Evolutionary conservation across 73 alveolate species (phyloP).

Genomic region (Breviolum minutum): DNA sequence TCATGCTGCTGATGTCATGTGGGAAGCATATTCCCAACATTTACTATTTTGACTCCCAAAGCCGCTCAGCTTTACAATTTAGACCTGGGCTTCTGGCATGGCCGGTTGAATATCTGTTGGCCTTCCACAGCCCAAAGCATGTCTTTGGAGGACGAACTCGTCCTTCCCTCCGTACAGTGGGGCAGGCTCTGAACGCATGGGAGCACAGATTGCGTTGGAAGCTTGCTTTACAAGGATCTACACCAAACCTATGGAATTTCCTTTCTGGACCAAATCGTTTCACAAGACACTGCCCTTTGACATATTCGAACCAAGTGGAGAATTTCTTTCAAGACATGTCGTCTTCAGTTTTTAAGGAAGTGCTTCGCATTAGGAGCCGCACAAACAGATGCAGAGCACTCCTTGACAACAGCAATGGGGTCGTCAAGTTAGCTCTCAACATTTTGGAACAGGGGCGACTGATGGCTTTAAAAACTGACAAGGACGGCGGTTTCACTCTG

Average conservation of each 20-base stretch:
- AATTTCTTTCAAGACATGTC: too few species aligned
- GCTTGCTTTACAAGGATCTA: neutral
- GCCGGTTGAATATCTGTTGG: neutral
- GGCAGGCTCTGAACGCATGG: neutral
- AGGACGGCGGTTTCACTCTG: too few species aligned
- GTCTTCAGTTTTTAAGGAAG: too few species aligned
- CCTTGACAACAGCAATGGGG: too few species aligned
- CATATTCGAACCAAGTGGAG: too few species aligned
- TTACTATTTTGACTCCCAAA: neutral
- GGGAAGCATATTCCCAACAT: neutral
- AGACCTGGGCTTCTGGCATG: neutral
- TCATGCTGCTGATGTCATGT: neutral
- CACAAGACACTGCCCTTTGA: too few species aligned
- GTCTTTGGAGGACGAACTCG: neutral
- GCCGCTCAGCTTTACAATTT: neutral
- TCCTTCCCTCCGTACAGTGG: neutral
- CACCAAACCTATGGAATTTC: neutral
- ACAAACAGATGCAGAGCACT: too few species aligned
- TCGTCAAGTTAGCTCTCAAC: too few species aligned
- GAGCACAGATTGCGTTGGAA: neutral
- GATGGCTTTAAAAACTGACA: too few species aligned
- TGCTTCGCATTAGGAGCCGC: too few species aligned
- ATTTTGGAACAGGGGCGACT: too few species aligned
- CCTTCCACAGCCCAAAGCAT: neutral
- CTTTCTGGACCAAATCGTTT: neutral